phyloP scores from a whole-genome alignment of 164 flowering plant species.

The Taxillus chinensis region DNA sequence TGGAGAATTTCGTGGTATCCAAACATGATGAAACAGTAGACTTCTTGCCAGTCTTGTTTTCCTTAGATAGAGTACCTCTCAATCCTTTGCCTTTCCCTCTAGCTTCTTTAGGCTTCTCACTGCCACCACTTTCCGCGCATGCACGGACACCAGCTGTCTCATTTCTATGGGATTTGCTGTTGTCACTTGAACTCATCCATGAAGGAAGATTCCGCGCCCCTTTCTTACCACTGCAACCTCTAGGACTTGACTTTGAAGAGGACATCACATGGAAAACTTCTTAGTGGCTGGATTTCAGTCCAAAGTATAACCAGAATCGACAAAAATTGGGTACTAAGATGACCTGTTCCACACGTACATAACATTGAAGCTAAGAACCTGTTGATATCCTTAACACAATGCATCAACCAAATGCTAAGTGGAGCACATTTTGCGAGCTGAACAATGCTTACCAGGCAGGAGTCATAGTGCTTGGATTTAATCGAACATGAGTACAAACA shows the following conservation, averaged over 20 bases:
- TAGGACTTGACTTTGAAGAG: not conserved
- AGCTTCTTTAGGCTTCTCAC: conserved; percentile 5
- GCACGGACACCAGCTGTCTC: conserved; percentile 14
- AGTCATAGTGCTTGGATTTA: too few relatives aligned
- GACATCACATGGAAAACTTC: not conserved
- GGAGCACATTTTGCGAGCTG: too few relatives aligned
- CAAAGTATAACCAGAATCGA: too few relatives aligned
- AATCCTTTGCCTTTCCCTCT: conserved; percentile 9
- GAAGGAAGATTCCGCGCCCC: conserved; percentile 55
- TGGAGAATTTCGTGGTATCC: conserved; percentile 26
- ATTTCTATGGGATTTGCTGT: conserved; percentile 18
- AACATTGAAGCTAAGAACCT: too few relatives aligned
- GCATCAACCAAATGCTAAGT: too few relatives aligned
- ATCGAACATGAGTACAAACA: too few relatives aligned
- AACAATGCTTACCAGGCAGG: too few relatives aligned
- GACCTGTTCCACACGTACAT: too few relatives aligned
- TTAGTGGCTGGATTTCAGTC: too few relatives aligned
- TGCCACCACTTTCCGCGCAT: conserved; percentile 6
- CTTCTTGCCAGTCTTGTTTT: conserved; percentile 4
- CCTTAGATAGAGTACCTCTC: not conserved
- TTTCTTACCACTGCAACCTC: not conserved
- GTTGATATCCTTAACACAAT: too few relatives aligned
- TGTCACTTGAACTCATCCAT: conserved; percentile 57
- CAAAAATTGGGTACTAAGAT: too few relatives aligned
- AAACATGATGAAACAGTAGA: conserved; percentile 8